phyloP scores from a whole-genome alignment of 257 asterid genomes.

The Solanum pennellii region DNA sequence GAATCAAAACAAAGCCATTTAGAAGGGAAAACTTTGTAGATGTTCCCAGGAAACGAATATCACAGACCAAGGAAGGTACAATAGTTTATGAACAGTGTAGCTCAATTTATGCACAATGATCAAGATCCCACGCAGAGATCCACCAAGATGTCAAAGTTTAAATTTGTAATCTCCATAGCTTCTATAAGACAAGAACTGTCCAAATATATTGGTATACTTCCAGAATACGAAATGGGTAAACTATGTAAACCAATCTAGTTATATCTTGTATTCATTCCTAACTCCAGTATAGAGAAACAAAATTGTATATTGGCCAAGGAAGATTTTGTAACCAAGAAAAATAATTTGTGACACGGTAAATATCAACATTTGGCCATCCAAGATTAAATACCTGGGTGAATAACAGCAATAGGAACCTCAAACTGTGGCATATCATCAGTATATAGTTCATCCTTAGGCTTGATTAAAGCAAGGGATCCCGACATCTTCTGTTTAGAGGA shows the following conservation, averaged over 20 bases:
- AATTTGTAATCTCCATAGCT: neutral
- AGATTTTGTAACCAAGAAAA: neutral
- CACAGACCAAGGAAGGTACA: neutral
- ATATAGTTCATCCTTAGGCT: conserved; percentile 48
- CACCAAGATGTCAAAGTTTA: neutral
- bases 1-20: neutral
- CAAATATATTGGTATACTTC: neutral
- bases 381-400: conserved; percentile 40
- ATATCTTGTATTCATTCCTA: neutral
- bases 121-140: neutral
- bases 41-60: neutral
- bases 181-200: neutral
- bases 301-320: neutral
- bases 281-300: neutral
- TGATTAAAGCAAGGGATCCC: conserved; percentile 20
- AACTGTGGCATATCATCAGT: conserved; percentile 33
- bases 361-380: neutral
- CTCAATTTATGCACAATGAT: neutral
- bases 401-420: conserved; percentile 29
- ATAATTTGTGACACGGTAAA: neutral
- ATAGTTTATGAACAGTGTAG: neutral
- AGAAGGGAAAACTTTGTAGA: neutral
- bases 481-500: conserved; percentile 12
- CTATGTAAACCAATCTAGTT: neutral
- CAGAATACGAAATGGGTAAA: neutral